phyloP scores from a whole-genome alignment of 176 grass and related monocot species.

The Otatea glauca region DNA sequence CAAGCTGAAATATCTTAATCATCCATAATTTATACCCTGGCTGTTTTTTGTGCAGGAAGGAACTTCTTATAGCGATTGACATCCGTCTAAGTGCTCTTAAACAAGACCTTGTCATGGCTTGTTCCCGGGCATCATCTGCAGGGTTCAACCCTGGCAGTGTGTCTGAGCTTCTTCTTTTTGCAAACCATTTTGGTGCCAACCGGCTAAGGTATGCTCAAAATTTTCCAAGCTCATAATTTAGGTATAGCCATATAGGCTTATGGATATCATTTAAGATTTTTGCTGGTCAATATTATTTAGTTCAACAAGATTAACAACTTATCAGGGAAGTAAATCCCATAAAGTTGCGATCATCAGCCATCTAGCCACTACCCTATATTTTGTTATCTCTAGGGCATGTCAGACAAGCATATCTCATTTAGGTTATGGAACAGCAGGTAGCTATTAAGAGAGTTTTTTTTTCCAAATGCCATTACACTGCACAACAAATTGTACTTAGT shows the following conservation, averaged over 20 bases:
- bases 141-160: constrained; percentile 73
- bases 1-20: constrained; percentile 20
- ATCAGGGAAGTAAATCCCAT: background rate
- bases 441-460: background rate
- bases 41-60: constrained; percentile 65
- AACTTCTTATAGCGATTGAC: constrained; percentile 90
- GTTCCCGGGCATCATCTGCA: constrained; percentile 78
- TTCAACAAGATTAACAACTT: constrained; percentile 15
- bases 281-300: constrained; percentile 5
- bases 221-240: constrained; percentile 20
- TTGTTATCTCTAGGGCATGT: constrained; percentile 29
- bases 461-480: constrained; percentile 31
- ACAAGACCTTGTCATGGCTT: constrained; percentile 79
- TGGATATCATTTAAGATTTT: constrained; percentile 31
- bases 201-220: constrained; percentile 68
- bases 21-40: constrained; percentile 33
- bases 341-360: background rate
- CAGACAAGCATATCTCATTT: constrained; percentile 34
- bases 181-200: constrained; percentile 78
- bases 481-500: background rate
- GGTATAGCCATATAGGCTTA: background rate
- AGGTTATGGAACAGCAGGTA: constrained; percentile 13
- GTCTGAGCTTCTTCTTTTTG: constrained; percentile 78
- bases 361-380: background rate
- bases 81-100: constrained; percentile 84